phyloP scores from a whole-genome alignment of 2,329 filamentous ascomycete species.

The Botryotinia calthae region DNA sequence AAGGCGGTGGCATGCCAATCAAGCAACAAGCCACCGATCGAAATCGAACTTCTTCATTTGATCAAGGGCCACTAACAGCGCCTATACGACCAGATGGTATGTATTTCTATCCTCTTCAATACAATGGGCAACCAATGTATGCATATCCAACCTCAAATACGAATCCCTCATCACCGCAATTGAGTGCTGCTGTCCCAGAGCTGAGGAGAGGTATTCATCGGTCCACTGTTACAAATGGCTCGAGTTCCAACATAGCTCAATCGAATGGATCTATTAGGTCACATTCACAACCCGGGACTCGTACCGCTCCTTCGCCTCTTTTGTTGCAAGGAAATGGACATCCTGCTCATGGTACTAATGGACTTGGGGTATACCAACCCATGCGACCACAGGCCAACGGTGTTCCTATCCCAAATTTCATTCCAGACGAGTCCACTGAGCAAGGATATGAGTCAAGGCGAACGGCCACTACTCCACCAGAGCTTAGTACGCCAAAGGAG shows the following conservation, averaged over 20 bases:
- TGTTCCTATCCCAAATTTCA: constrained; percentile 53
- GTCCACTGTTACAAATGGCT: constrained; percentile 50
- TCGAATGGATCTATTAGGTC: constrained; percentile 59
- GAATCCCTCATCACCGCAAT: constrained; percentile 56
- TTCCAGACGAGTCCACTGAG: constrained; percentile 48
- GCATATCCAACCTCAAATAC: constrained; percentile 50
- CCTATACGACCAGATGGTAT: constrained; percentile 54
- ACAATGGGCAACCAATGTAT: constrained; percentile 46
- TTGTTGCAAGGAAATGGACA: constrained; percentile 42
- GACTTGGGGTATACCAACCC: constrained; percentile 38
- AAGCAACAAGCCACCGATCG: constrained; percentile 49
- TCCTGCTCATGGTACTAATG: constrained; percentile 32
- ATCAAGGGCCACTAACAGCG: constrained; percentile 58
- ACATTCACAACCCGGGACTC: constrained; percentile 63
- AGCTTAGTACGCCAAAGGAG: constrained; percentile 35
- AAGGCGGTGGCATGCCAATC: constrained; percentile 37
- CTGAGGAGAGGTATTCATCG: constrained; percentile 58
- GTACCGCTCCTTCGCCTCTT: constrained; percentile 38
- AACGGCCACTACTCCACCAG: constrained; percentile 31
- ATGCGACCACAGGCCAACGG: constrained; percentile 44
- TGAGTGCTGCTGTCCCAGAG: constrained; percentile 47
- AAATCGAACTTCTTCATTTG: constrained; percentile 59
- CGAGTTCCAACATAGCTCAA: constrained; percentile 42
- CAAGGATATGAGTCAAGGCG: constrained; percentile 25
- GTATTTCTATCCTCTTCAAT: constrained; percentile 50